Base-by-base conservation (phyloP, 495 filamentous ascomycete species). In the Sporormia fimetaria region DNA sequence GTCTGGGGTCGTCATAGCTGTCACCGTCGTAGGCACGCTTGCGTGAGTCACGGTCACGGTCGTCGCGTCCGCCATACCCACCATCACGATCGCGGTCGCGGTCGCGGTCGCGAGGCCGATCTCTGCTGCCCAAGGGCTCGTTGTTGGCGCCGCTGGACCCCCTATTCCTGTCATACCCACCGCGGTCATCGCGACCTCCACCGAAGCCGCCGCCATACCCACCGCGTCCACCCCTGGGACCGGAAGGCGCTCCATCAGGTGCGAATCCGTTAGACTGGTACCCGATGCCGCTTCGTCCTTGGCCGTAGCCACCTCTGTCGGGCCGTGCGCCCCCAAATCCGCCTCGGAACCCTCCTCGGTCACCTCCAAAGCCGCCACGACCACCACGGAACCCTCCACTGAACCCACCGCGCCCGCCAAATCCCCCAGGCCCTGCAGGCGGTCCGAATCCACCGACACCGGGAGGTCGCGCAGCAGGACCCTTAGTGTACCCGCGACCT, bases 401-500 rank as follows among this genome's bases (percentile, higher is more conserved):
- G 32, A 37, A 32, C 14, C 54, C 47, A 21, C 5, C 31, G 14
- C 63, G 64, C 29, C 62, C 56, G 32, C 48, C 38, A 20, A 39
- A 29, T 14, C 49, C 40, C 12, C 75, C 78, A 14, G 81, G 80
- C 21, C 83, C 86, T 17, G 68, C 66, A 15, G 76, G 75, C 30
- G 75, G 51, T 42, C 63, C 67, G 55, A 76, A 75, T 8, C 60
- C 61, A 15, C 69, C 70, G 18, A 66, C 60, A 2, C 70, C 74
- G 46, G 75, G 68, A 11, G 87, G 87, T 17, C 83, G 74, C n/a
- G 75, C 67, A 17, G 81, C 72, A 47, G 76, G 66, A 6, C 80
- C 73, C 61, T 92, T 94, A 22, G 88, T 95, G 63, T 96, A 95
- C 27, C 83, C 81, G 50, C 88, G 81, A 22, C 87, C 87, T 25